A percentile compares a stretch with the other conserved stretches of the same genome.
These are phyloP conservation scores for Francoa sonchifolia DNA, from an alignment of 441 rosid genomes.

Conservation along the genomic window DNA sequence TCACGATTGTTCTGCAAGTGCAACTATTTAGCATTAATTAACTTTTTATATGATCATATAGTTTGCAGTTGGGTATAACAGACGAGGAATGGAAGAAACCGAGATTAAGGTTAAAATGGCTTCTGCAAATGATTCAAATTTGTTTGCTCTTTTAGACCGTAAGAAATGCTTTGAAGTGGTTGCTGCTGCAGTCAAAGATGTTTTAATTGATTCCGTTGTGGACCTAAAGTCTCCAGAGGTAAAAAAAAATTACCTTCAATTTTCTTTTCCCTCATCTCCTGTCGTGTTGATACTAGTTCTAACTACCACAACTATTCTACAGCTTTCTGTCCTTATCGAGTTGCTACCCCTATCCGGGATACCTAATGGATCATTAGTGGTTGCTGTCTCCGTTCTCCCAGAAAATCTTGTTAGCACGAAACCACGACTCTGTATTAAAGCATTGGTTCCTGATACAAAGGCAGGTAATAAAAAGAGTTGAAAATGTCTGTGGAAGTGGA, in stretches of 20 bases:
- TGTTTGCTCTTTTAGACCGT: slow-evolving; percentile 50
- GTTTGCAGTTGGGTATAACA: slow-evolving; percentile 88
- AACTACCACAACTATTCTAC: slow-evolving; percentile 15
- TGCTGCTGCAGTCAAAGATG: slow-evolving; percentile 73
- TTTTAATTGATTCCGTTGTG: slow-evolving; percentile 53
- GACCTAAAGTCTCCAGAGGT: slow-evolving; percentile 89
- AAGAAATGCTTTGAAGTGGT: slow-evolving; percentile 63
- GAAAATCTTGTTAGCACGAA: slow-evolving; percentile 50
- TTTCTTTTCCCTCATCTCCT: not conserved
- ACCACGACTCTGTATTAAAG: slow-evolving; percentile 71
- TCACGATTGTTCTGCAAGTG: slow-evolving; percentile 1
- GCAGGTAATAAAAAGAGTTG: slow-evolving; percentile 24
- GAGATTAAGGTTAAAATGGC: slow-evolving; percentile 30
- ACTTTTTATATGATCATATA: slow-evolving; percentile 11
- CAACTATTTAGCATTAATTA: not conserved
- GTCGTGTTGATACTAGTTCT: slow-evolving; percentile 7
- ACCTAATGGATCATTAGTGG: slow-evolving; percentile 40
- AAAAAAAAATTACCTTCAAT: slow-evolving; percentile 2
- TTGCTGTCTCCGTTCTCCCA: slow-evolving; percentile 70
- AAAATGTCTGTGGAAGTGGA: too few relatives aligned
- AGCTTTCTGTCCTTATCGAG: slow-evolving; percentile 71
- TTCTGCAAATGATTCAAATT: slow-evolving; percentile 24
- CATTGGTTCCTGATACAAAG: slow-evolving; percentile 36
- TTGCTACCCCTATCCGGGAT: slow-evolving; percentile 70
- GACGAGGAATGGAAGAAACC: slow-evolving; percentile 69